Percentiles rank a stretch among this genome's conserved stretches.
Evolutionary conservation across 106 monocot genomes (phyloP).

Genomic region (Dioscorea alata): DNA sequence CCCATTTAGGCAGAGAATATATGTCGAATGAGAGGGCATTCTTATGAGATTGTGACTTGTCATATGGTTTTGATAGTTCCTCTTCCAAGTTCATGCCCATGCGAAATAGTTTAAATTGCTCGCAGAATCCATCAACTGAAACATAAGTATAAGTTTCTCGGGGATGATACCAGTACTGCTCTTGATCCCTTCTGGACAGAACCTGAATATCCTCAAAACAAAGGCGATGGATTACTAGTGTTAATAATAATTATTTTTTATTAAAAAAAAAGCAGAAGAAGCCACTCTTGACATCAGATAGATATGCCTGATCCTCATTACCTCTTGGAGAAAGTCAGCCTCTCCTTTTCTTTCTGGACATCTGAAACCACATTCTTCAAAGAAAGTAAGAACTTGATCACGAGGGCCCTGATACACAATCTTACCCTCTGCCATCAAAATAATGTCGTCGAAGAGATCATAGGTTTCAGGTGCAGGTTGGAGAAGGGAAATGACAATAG

Average conservation of each 20-base stretch:
- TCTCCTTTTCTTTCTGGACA: conserved; percentile 1
- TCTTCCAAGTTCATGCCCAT: conserved; percentile 35
- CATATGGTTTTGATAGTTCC: conserved; percentile 44
- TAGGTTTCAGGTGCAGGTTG: conserved; percentile 82
- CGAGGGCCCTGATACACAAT: not conserved
- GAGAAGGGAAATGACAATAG: conserved; percentile 63
- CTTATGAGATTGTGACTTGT: conserved; percentile 35
- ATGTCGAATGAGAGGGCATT: conserved; percentile 43
- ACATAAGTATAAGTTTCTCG: conserved; percentile 38
- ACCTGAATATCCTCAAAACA: conserved; percentile 28
- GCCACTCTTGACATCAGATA: too few species aligned
- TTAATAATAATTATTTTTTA: too few species aligned
- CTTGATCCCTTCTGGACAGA: conserved; percentile 75
- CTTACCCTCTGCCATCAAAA: conserved; percentile 9
- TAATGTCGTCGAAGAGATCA: conserved; percentile 43
- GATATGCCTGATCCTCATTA: too few species aligned
- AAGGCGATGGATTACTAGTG: too few species aligned
- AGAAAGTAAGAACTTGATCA: not conserved
- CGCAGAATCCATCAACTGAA: conserved; percentile 32
- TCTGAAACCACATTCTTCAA: conserved; percentile 3
- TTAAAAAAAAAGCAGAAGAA: not conserved
- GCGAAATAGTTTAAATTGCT: conserved; percentile 40
- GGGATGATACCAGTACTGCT: conserved; percentile 57
- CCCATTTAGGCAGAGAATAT: conserved; percentile 59
- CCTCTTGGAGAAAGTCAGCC: conserved; percentile 5